Evolutionary conservation across 176 grass and related monocot genomes (phyloP), one percentile per base, ranked within the genome.

Genomic region (Melocanna baccifera): DNA sequence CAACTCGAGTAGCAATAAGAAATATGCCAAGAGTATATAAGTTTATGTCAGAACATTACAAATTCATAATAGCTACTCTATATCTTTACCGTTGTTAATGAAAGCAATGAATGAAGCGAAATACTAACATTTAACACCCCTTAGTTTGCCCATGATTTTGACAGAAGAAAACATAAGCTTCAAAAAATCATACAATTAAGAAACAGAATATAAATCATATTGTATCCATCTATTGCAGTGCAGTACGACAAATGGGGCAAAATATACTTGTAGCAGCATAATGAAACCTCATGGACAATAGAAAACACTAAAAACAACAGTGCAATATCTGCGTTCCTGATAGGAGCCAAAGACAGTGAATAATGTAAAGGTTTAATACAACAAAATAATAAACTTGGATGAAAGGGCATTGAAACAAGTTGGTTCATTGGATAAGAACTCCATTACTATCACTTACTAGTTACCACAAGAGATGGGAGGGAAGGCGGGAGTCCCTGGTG

Each of bases 321-420:
- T 30, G 42, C 12, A 23, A 59, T 48, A n/a, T 62, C 30, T 61
- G 42, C 14, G n/a, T 16, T 80, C 29, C 20, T 86, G 42, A 36
- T 53, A 87, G 0, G 14, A 65, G 40, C 71, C 29, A 28, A 71
- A 81, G 61, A 87, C 28, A 48, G 6, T 46, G 61, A 67, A 67
- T 58, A 81, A 56, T 66, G 40, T n/a, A n/a, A n/a, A n/a, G n/a
- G n/a, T n/a, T n/a, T 59, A 75, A 78, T 26, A 81, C 59, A n/a
- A 48, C 47, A 46, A 48, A 15, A 64, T 37, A 73, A 64, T 43
- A 73, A 63, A 55, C 19, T 78, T 52, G 28, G 37, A 69, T 39
- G 40, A 42, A 78, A 85, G 8, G 28, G 41, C 51, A 47, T 69
- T 58, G 37, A 30, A 46, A 61, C 62, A 56, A 75, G 12, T 50